phyloP scores from a whole-genome alignment of 352 stramenopile genomes.

The Globisporangium acanthophoron region DNA sequence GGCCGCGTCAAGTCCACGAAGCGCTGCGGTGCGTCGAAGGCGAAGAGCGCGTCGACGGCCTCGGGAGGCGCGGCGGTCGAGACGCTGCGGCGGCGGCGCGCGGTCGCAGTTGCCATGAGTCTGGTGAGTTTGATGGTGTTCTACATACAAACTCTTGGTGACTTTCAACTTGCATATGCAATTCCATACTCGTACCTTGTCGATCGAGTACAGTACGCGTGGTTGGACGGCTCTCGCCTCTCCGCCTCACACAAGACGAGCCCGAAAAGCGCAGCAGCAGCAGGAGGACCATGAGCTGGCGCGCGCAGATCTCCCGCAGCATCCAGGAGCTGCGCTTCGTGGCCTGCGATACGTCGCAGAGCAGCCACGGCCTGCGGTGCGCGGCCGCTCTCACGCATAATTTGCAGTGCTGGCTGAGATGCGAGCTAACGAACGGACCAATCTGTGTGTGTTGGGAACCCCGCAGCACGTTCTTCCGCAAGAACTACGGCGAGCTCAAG shows the following conservation, averaged over 20 bases:
- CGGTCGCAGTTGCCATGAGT: not conserved
- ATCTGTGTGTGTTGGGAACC: slow-evolving; percentile 2
- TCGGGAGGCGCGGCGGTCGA: not conserved
- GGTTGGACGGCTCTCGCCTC: too few species aligned
- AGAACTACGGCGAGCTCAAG: slow-evolving; percentile 86
- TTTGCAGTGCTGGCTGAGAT: too few species aligned
- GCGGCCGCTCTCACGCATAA: slow-evolving; percentile 1
- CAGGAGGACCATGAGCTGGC: slow-evolving; percentile 68
- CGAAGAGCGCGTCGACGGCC: slow-evolving; percentile 54
- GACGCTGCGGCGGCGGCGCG: slow-evolving; percentile 11
- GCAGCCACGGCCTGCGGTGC: slow-evolving; percentile 75
- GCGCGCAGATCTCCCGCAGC: slow-evolving; percentile 82
- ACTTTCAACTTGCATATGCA: too few species aligned
- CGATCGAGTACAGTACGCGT: too few species aligned
- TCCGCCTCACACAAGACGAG: too few species aligned
- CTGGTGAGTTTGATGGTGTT: too few species aligned
- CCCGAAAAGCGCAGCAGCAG: not conserved
- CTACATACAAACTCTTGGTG: not conserved
- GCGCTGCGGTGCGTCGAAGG: slow-evolving; percentile 63
- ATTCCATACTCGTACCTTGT: too few species aligned
- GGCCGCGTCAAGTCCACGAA: slow-evolving; percentile 47
- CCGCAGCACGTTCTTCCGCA: slow-evolving; percentile 74
- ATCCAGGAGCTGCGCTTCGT: slow-evolving; percentile 85
- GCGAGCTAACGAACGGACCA: not conserved
- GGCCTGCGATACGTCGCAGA: slow-evolving; percentile 78